A percentile compares a stretch with the other conserved stretches of the same genome.
Evolutionary conservation across 257 asterid genomes (phyloP).

Genomic region (Anisodus acutangulus): DNA sequence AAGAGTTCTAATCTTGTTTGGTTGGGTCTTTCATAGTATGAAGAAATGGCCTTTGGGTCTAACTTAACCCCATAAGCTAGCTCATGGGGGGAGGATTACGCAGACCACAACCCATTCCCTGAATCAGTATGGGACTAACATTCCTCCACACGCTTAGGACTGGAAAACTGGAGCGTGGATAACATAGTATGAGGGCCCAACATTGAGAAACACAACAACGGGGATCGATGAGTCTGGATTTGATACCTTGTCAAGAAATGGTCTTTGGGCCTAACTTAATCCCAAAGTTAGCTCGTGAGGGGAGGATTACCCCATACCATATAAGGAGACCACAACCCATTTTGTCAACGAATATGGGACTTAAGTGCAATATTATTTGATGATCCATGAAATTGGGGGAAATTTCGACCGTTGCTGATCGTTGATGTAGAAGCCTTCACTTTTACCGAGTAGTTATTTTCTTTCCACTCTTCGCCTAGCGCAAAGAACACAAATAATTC

Average conservation of each 20-base stretch:
- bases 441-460: not conserved
- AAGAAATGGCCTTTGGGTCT: not conserved
- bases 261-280: not conserved
- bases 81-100: not conserved
- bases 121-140: not conserved
- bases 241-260: not conserved
- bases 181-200: not conserved
- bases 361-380: not conserved
- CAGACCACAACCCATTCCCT: not conserved
- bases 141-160: not conserved
- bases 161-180: not conserved
- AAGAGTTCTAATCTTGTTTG: conserved; percentile 22
- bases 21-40: conserved; percentile 20
- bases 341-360: not conserved
- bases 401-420: not conserved
- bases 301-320: conserved; percentile 8
- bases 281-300: not conserved
- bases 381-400: conserved; percentile 22
- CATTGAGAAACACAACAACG: not conserved
- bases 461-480: not conserved
- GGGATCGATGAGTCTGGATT: not conserved
- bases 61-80: not conserved
- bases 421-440: not conserved
- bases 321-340: conserved; percentile 1
- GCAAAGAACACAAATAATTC: conserved; percentile 10